Evolutionary conservation across 1,284 basidiomycete genomes (phyloP).

Genomic region (Malassezia obtusa): DNA sequence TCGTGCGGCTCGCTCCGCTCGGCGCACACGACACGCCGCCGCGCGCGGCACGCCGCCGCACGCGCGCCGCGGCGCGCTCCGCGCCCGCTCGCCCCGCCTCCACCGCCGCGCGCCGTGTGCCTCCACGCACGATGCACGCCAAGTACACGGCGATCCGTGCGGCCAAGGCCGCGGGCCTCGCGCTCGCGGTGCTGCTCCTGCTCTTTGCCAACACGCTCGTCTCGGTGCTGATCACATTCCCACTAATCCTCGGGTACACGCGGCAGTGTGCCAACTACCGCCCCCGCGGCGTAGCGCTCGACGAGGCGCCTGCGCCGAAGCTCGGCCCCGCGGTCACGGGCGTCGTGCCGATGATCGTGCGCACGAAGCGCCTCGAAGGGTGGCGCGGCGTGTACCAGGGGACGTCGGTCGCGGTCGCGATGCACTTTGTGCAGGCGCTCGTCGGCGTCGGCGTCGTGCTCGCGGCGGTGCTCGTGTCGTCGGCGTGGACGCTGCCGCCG

Average conservation of each 20-base stretch:
- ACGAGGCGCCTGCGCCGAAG: constrained; percentile 23
- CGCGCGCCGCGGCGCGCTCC: too few species aligned
- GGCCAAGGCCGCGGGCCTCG: background rate
- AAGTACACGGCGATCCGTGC: constrained; percentile 2
- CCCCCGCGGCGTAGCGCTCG: constrained; percentile 39
- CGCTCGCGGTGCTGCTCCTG: background rate
- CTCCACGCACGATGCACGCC: background rate
- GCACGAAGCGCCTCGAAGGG: constrained; percentile 38
- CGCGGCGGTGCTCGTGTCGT: constrained; percentile 12
- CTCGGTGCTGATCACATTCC: background rate
- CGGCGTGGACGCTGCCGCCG: background rate
- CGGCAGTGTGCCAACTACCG: constrained; percentile 43
- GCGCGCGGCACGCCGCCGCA: too few species aligned
- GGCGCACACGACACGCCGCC: too few species aligned
- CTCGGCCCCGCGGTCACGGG: constrained; percentile 43
- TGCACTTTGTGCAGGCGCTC: constrained; percentile 3
- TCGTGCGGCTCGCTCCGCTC: too few species aligned
- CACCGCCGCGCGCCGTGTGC: background rate
- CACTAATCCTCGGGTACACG: constrained; percentile 6
- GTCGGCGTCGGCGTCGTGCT: background rate
- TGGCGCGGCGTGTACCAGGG: constrained; percentile 44
- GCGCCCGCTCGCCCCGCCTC: background rate
- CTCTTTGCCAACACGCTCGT: background rate
- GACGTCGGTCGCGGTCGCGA: background rate
- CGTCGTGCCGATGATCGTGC: constrained; percentile 32